A percentile compares a stretch with the other conserved stretches of the same genome.
These are phyloP conservation scores for Neurospora terricola DNA, from an alignment of 495 filamentous ascomycete species.

Conservation along the genomic window DNA sequence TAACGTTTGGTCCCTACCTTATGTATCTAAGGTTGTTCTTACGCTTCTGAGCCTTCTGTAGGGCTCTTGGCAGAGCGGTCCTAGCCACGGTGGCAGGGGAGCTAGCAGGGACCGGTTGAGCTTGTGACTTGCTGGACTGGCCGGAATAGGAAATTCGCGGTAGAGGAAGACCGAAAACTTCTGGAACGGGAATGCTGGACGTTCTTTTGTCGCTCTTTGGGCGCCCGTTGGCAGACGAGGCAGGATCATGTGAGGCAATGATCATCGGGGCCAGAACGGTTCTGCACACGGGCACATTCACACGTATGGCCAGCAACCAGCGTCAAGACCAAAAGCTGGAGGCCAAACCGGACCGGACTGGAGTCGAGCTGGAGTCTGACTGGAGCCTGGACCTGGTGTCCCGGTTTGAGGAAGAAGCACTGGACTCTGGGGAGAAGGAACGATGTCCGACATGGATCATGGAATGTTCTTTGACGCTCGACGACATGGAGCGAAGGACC, in stretches of 20 bases:
- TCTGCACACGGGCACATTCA: background rate
- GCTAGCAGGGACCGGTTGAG: background rate
- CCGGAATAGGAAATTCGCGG: background rate
- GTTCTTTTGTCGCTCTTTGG: background rate
- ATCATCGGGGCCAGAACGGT: background rate
- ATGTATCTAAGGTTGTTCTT: too few species aligned
- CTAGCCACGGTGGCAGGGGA: background rate
- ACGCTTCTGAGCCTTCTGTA: background rate
- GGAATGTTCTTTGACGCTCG: background rate
- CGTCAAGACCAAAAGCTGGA: background rate
- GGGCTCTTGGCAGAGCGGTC: background rate
- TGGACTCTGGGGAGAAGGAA: background rate
- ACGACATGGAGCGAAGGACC: background rate
- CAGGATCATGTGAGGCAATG: background rate
- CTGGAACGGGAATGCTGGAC: background rate
- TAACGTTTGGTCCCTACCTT: too few species aligned
- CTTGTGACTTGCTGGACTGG: background rate
- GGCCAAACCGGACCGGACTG: background rate
- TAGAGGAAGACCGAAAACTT: background rate
- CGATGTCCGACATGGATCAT: background rate
- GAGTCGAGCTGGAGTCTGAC: background rate
- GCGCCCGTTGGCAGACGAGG: too few species aligned
- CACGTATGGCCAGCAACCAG: background rate
- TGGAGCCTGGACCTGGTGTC: background rate
- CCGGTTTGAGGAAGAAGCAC: background rate